A percentile compares a stretch with the other conserved stretches of the same genome.
These are phyloP conservation scores for Galeopsis tetrahit DNA, from an alignment of 257 asterid genomes.

Conservation along the genomic window DNA sequence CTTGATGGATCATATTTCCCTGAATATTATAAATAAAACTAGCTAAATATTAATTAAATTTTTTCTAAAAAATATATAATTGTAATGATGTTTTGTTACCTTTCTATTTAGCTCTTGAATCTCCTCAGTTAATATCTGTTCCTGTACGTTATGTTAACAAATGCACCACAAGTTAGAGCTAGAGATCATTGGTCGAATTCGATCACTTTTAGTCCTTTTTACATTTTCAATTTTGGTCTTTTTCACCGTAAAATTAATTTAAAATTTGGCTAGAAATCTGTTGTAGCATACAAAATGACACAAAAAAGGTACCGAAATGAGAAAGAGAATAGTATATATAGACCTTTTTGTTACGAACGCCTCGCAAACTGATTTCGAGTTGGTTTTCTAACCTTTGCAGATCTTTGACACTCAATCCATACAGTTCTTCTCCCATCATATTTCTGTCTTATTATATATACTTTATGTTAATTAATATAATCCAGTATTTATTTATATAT, in stretches of 20 bases:
- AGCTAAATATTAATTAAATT: too few species aligned
- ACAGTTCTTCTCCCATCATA: slow-evolving; percentile 81
- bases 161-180: neutral
- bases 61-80: too few species aligned
- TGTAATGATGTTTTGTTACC: slow-evolving; percentile 43
- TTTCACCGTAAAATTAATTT: too few species aligned
- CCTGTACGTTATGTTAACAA: slow-evolving; percentile 46
- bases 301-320: too few species aligned
- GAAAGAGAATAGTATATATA: neutral
- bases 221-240: too few species aligned
- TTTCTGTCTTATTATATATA: slow-evolving; percentile 52
- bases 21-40: slow-evolving; percentile 33
- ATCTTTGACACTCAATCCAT: slow-evolving; percentile 67
- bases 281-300: too few species aligned
- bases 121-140: slow-evolving; percentile 58
- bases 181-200: too few species aligned
- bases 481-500: too few species aligned
- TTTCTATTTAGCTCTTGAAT: slow-evolving; percentile 66
- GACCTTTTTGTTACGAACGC: slow-evolving; percentile 75
- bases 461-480: slow-evolving; percentile 1
- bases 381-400: slow-evolving; percentile 71
- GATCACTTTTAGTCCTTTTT: too few species aligned
- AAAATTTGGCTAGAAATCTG: too few species aligned
- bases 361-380: slow-evolving; percentile 65
- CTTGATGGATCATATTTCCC: slow-evolving; percentile 73